Base-by-base conservation (phyloP, 2,329 filamentous ascomycete species). In the Trichoderma koningii region DNA sequence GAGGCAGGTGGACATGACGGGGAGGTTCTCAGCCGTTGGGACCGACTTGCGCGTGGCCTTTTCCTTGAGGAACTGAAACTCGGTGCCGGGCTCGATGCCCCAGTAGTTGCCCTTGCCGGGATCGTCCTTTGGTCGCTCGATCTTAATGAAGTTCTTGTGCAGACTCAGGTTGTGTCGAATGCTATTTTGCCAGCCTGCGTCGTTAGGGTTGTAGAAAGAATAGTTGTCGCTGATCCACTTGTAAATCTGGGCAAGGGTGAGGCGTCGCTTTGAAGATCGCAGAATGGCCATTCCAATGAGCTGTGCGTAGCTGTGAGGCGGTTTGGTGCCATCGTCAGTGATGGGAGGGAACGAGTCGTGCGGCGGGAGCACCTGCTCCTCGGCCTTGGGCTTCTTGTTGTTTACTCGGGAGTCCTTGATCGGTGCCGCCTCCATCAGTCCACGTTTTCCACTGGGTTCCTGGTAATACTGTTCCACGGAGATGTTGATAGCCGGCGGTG, bases 191-290 rank as follows among this genome's bases (percentile, higher is more conserved):
- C 95, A 99, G 68, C 95, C 94, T 12, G 91, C 88, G 72, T 97
- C 93, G 64, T 89, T 86, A 50, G 87, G 85, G 70, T 86, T 89
- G 80, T 98, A 99, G 78, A 94, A 97, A 5, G 86, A 88, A 75
- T 91, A 98, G 19, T 89, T 93, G 75, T 96, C 92, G n/a, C 92
- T 96, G 72, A 99, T 98, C 94, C 95, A 99, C 75, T 96, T 97
- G 84, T 98, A 99, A 71, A 99, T 99, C 76, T 97, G 93, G 28
- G 93, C 88, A 19, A 99, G 84, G 1, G 95, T 98, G 68, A 98
- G 83, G 60, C 91, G 89, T 66, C 93, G 88, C 67, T 89, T 87
- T 14, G 91, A 89, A 5, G 95, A 92, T 68, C 93, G 88, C 23
- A 98, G 82, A 71, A 99, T 97, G 59, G 95, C 93, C 93, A 97